Evolutionary conservation across 1,284 basidiomycete genomes (phyloP), one percentile per base, ranked within the genome.

Genomic region (Moesziomyces antarcticus): DNA sequence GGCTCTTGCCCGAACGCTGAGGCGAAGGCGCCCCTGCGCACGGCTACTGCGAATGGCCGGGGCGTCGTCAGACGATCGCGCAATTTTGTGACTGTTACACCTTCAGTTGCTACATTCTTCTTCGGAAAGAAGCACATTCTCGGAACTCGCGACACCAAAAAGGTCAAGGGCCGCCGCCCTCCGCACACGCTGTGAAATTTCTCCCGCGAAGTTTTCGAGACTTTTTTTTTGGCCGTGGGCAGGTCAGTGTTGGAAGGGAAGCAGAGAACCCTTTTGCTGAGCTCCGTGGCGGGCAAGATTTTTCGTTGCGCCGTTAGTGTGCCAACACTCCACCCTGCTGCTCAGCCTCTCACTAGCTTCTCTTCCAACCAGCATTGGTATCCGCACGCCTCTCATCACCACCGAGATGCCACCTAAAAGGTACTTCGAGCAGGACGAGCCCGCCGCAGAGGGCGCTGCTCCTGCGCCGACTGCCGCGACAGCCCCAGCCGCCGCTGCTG

Each of bases 371-470:
- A 21, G 20, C 37, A 13, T 11, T 41, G 3, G 46, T 20, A 48
- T n/a, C 45, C 40, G 33, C 53, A 27, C 13, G 35, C 4, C 5
- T 27, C 16, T 21, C 55, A 37, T 41, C 49, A 47, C 35, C 20
- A 48, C 48, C 56, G 45, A 56, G 40, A 77, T 77, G 75, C 66
- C 72, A 41, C 68, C 75, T 21, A 77, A 77, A 20, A 57, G 73
- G 55, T 77, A 77, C 37, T 77, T 77, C 48, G 75, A 77, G 54
- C 63, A 72, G 60, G 67, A 57, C 22, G 72, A 72, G 33, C 40
- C 63, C 55, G 60, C 56, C 18, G 30, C 53, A 22, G 48, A 53
- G 22, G 30, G 33, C 21, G 13, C 37, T 0, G 41, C 59, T 42
- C 50, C 67, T 27, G 63, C 58, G n/a, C 47, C 56, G 20, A 48